These are phyloP conservation scores for Rhizodiscina lignyota DNA, from an alignment of 495 filamentous ascomycete genomes.

Conservation along the genomic window DNA sequence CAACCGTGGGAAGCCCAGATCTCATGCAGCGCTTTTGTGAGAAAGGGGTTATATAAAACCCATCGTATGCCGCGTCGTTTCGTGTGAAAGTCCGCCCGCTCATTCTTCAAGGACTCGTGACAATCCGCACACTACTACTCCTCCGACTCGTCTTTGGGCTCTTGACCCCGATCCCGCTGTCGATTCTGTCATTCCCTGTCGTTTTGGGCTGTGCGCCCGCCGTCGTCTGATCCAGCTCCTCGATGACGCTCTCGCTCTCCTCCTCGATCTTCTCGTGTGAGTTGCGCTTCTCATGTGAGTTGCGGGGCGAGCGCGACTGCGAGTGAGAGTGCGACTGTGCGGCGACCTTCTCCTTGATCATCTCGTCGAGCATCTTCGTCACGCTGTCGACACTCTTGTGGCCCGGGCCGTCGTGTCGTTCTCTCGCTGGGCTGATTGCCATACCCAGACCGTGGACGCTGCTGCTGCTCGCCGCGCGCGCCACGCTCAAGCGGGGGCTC, in stretches of 20 bases:
- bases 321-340: too few species aligned
- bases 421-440: not conserved
- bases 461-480: not conserved
- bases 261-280: too few species aligned
- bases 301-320: too few species aligned
- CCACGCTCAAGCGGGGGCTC: not conserved
- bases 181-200: not conserved
- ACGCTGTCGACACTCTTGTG: conserved; percentile 61
- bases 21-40: too few species aligned
- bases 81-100: too few species aligned
- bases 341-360: conserved; percentile 82
- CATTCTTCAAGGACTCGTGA: not conserved
- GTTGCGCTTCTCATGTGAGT: too few species aligned
- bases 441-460: not conserved
- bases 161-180: not conserved
- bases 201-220: too few species aligned
- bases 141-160: not conserved
- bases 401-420: conserved; percentile 1
- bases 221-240: too few species aligned
- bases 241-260: too few species aligned
- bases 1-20: too few species aligned
- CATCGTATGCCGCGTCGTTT: too few species aligned
- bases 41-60: too few species aligned
- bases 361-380: conserved; percentile 79
- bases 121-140: not conserved